A percentile compares a stretch with the other conserved stretches of the same genome.
Evolutionary conservation across 257 asterid genomes (phyloP).

Genomic region (Anisodus acutangulus): DNA sequence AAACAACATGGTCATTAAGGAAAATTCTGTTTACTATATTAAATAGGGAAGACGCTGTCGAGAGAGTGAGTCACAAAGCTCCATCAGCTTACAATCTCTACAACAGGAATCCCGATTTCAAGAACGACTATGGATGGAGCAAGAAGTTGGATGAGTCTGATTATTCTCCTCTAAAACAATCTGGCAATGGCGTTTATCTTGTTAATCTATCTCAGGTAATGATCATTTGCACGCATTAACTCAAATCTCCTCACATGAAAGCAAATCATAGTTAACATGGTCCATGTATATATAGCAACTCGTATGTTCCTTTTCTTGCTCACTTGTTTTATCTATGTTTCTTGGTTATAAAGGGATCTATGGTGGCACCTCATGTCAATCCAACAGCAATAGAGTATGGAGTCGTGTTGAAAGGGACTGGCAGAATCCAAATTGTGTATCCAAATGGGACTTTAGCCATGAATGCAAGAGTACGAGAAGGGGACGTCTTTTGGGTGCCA

Average conservation of each 20-base stretch:
- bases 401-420: conserved; percentile 62
- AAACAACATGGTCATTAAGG: conserved; percentile 60
- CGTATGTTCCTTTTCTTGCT: not conserved
- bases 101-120: conserved; percentile 54
- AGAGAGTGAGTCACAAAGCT: conserved; percentile 32
- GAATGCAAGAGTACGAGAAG: conserved; percentile 69
- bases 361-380: conserved; percentile 94
- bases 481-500: conserved; percentile 84
- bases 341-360: conserved; percentile 61
- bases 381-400: conserved; percentile 80
- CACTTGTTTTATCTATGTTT: not conserved
- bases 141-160: conserved; percentile 60
- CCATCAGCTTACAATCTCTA: conserved; percentile 67
- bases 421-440: conserved; percentile 63
- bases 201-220: conserved; percentile 78
- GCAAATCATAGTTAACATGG: not conserved
- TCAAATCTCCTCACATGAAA: not conserved
- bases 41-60: conserved; percentile 12
- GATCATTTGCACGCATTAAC: not conserved
- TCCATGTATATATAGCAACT: not conserved
- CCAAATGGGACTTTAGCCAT: conserved; percentile 82
- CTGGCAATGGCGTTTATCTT: conserved; percentile 60
- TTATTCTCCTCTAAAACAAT: conserved; percentile 59
- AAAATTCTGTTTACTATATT: conserved; percentile 49
- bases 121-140: conserved; percentile 77